Evolutionary conservation across 2,329 filamentous ascomycete genomes (phyloP), one percentile per base, ranked within the genome.

Genomic region (Pyricularia grisea): DNA sequence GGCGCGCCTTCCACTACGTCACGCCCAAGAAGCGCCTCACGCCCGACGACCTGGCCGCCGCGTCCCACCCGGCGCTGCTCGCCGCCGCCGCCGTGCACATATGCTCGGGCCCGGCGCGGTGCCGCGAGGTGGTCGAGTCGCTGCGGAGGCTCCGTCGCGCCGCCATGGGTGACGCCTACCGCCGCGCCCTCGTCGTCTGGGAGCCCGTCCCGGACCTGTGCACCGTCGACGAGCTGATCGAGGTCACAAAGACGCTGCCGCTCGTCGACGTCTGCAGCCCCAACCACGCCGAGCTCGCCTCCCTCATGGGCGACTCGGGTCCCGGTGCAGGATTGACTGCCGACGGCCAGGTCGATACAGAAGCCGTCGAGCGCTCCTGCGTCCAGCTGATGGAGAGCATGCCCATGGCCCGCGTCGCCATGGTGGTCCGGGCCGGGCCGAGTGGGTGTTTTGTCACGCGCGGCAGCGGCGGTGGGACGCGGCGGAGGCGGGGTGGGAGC

Each of bases 121-220:
- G 93, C 77, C 88, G 92, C 66, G 86, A 91, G 68, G 85, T 97
- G 27, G 88, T 95, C 27, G 79, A 85, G 1, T 86, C 88, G n/a
- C 91, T 98, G 70, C 81, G 88, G 5, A 80, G 82, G 4, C 84
- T 88, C 33, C 81, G 87, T 10, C 84, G 83, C 74, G 79, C 79
- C 10, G 71, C 80, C 28, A 71, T 73, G 69, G 58, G 11, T 4
- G 66, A 30, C 25, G 66, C n/a, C 12, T 83, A 82, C 72, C 74
- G 81, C 0, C 85, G 86, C 66, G 27, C 94, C 0, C 79, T 93
- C 7, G 92, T 97, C 77, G 87, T 98, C 68, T 99, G 94, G 94
- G 95, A 99, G 77, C 95, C 95, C 0, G 92, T 97, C 1, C 95
- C 95, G 1, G 93, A 97, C 78, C 84, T 92, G 0, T 97, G 94